These are phyloP conservation scores for Plectosphaerella sp. DNA, from an alignment of 2,329 filamentous ascomycete species.

Conservation along the genomic window DNA sequence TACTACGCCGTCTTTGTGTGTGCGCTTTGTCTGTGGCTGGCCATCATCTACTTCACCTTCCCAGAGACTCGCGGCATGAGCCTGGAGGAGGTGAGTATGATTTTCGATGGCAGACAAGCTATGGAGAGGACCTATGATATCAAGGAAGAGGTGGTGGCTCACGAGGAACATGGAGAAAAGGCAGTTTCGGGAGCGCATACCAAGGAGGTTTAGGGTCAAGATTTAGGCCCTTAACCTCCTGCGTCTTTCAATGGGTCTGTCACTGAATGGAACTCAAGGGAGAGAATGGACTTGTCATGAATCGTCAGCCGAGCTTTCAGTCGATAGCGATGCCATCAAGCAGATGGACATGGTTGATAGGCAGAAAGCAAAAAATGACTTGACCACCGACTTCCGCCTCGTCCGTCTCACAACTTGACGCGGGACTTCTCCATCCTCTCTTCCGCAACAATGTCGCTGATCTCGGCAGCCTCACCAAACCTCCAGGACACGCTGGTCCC, in stretches of 20 bases:
- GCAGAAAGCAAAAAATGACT: no score
- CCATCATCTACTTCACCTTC: slow-evolving; percentile 28
- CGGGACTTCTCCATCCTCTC: not conserved
- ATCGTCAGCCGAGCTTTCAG: no score
- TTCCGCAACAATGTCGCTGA: not conserved
- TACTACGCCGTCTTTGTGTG: slow-evolving; percentile 34
- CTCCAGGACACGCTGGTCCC: not conserved
- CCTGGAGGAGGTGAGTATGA: not conserved
- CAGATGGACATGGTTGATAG: no score
- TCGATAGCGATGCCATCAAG: no score
- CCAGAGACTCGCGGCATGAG: slow-evolving; percentile 19
- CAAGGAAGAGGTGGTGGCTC: not conserved
- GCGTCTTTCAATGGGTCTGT: no score
- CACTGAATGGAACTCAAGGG: no score
- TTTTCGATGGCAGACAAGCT: slow-evolving; percentile 1
- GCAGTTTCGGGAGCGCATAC: no score
- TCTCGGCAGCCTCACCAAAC: not conserved
- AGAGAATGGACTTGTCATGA: no score
- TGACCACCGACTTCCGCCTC: no score
- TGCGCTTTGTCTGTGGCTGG: slow-evolving; percentile 19
- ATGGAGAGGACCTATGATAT: slow-evolving; percentile 1
- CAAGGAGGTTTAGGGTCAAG: no score
- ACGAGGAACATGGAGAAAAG: not conserved
- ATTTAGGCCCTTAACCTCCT: no score
- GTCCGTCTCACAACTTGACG: not conserved